Conservation (phyloP, 495 filamentous ascomycete species). For the Evernia prunastri region DNA sequence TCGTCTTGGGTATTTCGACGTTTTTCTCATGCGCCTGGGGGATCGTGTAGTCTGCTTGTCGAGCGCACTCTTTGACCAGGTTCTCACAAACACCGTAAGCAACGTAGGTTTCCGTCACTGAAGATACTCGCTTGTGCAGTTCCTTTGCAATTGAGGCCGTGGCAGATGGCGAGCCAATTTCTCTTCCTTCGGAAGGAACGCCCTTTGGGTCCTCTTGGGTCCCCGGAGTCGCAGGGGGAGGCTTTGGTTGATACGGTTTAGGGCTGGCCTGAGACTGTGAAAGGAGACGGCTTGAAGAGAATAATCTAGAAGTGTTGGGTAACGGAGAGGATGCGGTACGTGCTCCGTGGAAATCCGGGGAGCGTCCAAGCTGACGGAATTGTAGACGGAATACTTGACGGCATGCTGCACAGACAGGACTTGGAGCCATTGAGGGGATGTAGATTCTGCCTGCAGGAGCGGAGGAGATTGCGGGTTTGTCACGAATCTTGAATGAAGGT, state of each 20-base stretch:
- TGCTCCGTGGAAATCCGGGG: not conserved
- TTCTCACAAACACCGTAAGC: slow-evolving; percentile 72
- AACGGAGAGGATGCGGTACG: not conserved
- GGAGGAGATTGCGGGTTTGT: not conserved
- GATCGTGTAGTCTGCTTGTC: slow-evolving; percentile 69
- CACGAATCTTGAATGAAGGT: not conserved
- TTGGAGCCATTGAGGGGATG: slow-evolving; percentile 11
- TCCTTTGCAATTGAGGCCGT: slow-evolving; percentile 21
- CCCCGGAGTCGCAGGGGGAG: not conserved
- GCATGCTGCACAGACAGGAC: slow-evolving; percentile 13
- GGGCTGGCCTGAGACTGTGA: not conserved
- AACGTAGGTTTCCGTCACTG: slow-evolving; percentile 59
- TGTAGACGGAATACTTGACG: slow-evolving; percentile 15
- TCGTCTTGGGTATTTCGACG: slow-evolving; percentile 53
- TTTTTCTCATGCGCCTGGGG: slow-evolving; percentile 50
- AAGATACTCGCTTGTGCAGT: slow-evolving; percentile 23
- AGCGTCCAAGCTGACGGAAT: slow-evolving; percentile 7
- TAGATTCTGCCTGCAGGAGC: not conserved
- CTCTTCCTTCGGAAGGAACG: not conserved
- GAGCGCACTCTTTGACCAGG: slow-evolving; percentile 69
- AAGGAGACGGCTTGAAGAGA: slow-evolving; percentile 8
- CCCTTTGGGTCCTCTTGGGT: not conserved
- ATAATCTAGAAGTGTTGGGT: not conserved
- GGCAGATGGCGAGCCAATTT: not conserved
- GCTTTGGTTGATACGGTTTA: not conserved